phyloP scores from a whole-genome alignment of 768 basidiomycete genomes.

The Tulasnella sp. region DNA sequence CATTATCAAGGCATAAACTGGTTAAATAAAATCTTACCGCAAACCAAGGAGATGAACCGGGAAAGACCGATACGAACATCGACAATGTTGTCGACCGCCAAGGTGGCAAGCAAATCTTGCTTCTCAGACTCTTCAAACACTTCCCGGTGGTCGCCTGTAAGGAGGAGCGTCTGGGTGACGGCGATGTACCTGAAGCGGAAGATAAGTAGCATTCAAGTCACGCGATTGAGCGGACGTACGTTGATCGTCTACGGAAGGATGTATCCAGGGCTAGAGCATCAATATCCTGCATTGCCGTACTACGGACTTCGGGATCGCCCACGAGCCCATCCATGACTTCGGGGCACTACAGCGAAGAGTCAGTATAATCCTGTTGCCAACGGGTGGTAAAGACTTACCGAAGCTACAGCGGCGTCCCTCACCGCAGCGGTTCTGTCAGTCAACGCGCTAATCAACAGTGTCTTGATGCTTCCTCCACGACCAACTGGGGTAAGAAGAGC shows the following conservation, averaged over 20 bases:
- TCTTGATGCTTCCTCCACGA: slow-evolving; percentile 47
- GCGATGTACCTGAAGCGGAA: slow-evolving; percentile 56
- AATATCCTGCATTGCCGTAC: slow-evolving; percentile 46
- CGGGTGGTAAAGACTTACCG: slow-evolving; percentile 46
- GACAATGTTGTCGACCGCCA: slow-evolving; percentile 58
- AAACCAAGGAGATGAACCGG: slow-evolving; percentile 57
- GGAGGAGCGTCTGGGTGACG: slow-evolving; percentile 62
- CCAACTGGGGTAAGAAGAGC: slow-evolving; percentile 36
- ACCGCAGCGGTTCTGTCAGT: slow-evolving; percentile 82
- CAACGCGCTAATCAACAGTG: slow-evolving; percentile 57
- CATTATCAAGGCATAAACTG: background rate
- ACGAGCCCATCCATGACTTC: slow-evolving; percentile 32
- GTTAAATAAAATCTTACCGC: slow-evolving; percentile 44
- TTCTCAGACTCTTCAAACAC: slow-evolving; percentile 53
- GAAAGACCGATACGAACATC: slow-evolving; percentile 85
- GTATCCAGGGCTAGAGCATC: slow-evolving; percentile 33
- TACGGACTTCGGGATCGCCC: slow-evolving; percentile 31
- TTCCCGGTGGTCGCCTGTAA: slow-evolving; percentile 37
- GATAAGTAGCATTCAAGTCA: background rate
- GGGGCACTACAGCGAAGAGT: slow-evolving; percentile 31
- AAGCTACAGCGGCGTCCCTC: slow-evolving; percentile 63
- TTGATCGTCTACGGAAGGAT: slow-evolving; percentile 59
- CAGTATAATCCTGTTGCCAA: background rate
- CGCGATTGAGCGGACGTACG: slow-evolving; percentile 44
- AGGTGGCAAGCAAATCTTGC: slow-evolving; percentile 40